Percentiles rank a stretch among this genome's conserved stretches.
Evolutionary conservation across 1,139 yeast species (phyloP).

Genomic region (Meyerozyma carpophila): DNA sequence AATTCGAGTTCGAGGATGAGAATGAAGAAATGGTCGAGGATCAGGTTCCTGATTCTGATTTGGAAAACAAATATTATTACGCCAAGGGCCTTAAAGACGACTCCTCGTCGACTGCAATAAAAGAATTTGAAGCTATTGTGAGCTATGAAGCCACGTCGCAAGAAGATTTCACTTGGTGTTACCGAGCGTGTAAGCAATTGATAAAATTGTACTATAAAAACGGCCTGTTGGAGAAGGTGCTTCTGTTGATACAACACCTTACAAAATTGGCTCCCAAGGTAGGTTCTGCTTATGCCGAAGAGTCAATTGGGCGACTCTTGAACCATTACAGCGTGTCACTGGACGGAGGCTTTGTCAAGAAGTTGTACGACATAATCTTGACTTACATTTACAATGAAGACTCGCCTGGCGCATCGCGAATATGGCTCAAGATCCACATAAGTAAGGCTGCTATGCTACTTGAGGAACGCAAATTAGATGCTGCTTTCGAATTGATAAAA

Average conservation of each 20-base stretch:
- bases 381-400: conserved; percentile 14
- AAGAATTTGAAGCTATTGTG: conserved; percentile 9
- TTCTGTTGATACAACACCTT: conserved; percentile 22
- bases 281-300: conserved; percentile 52
- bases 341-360: conserved; percentile 20
- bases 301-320: conserved; percentile 53
- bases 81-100: conserved; percentile 66
- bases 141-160: conserved; percentile 7
- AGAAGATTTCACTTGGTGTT: conserved; percentile 34
- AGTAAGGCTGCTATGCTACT: conserved; percentile 46
- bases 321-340: conserved; percentile 36
- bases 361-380: conserved; percentile 26
- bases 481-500: conserved; percentile 36
- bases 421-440: conserved; percentile 53
- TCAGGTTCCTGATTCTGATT: conserved; percentile 21
- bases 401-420: conserved; percentile 16
- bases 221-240: conserved; percentile 28
- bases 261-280: conserved; percentile 21
- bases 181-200: conserved; percentile 62
- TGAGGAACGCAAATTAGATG: conserved; percentile 28
- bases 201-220: conserved; percentile 47
- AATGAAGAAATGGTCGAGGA: conserved; percentile 37
- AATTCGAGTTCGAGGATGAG: conserved; percentile 60
- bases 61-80: conserved; percentile 54
- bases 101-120: conserved; percentile 23